A percentile compares a stretch with the other conserved stretches of the same genome.
Conservation (phyloP, 257 asterid genomes). For the Thymus quinquecostatus region DNA sequence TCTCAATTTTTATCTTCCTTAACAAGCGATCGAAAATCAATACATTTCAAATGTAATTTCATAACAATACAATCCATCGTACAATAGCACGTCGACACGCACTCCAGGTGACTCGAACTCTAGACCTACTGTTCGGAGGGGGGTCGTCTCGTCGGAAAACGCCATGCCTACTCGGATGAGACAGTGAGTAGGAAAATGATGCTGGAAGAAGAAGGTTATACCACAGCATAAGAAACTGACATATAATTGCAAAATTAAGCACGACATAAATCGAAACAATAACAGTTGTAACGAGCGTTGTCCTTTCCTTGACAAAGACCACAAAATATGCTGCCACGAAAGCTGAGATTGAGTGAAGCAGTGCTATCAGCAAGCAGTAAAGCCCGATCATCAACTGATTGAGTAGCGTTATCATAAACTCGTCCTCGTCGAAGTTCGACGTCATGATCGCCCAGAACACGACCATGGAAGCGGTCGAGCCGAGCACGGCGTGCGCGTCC, state of each 20-base stretch:
- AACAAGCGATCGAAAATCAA: too few relatives aligned
- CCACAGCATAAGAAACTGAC: background rate
- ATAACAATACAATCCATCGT: too few relatives aligned
- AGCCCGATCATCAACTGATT: background rate
- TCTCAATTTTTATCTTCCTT: too few relatives aligned
- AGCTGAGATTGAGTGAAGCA: background rate
- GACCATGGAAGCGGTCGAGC: background rate
- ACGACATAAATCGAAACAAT: background rate
- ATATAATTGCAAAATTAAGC: background rate
- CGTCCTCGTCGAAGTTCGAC: background rate
- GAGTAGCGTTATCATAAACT: background rate
- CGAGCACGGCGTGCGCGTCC: background rate
- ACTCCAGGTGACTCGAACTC: too few relatives aligned
- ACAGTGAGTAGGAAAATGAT: background rate
- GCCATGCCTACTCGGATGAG: background rate
- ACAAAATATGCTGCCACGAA: background rate
- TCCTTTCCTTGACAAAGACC: background rate
- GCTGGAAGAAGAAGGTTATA: background rate
- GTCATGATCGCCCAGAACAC: slow-evolving; percentile 6
- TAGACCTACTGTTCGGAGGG: too few relatives aligned
- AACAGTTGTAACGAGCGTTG: background rate
- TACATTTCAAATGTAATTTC: too few relatives aligned
- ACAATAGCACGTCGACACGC: too few relatives aligned
- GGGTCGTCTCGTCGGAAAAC: too few relatives aligned
- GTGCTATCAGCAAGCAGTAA: background rate